Evolutionary conservation across 2,329 filamentous ascomycete genomes (phyloP), one percentile per base, ranked within the genome.

Genomic region (Metarhizium guizhouense): DNA sequence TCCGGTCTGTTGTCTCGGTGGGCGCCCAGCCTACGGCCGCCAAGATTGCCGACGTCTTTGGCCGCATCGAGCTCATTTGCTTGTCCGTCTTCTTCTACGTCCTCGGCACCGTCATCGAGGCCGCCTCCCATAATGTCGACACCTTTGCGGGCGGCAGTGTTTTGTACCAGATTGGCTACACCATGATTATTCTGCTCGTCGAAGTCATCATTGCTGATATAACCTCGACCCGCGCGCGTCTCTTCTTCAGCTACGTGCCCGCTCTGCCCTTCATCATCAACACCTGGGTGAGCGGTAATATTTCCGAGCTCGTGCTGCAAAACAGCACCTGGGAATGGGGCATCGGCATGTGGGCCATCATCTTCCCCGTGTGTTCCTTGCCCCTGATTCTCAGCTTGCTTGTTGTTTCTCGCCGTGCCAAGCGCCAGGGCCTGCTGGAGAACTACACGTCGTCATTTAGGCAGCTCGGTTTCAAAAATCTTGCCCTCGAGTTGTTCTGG

Each of bases 171-270:
- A 77, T 85, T 43, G 86, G 85, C 7, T 72, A 68, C 61, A 70
- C 79, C n/a, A 84, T 83, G 11, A 70, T 88, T 30, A 75, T 76
- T 50, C 87, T 85, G 61, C 77, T 79, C 32, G 71, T 87, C 16
- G 78, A 78, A 56, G 78, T 89, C 36, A 83, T 88, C 63, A 80
- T 86, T 57, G 83, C 85, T 30, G 86, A 89, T 62, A 86, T 84
- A 1, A 84, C 85, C 0, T 76, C 77, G n/a, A 72, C 88, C 38
- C 76, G 80, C 56, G 86, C 87, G 62, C 77, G 86, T 49, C 72
- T 87, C 48, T 76, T 83, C 58, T 80, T 83, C 49, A 82, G 84
- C 3, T 76, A 87, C 56, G 78, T 82, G 11, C 76, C 76, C 47
- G 81, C 85, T 0, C 14, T 55, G 43, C 85, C 86, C 1, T 86